phyloP scores from a whole-genome alignment of 2,329 filamentous ascomycete genomes.

The Ceratocystis albifundus region DNA sequence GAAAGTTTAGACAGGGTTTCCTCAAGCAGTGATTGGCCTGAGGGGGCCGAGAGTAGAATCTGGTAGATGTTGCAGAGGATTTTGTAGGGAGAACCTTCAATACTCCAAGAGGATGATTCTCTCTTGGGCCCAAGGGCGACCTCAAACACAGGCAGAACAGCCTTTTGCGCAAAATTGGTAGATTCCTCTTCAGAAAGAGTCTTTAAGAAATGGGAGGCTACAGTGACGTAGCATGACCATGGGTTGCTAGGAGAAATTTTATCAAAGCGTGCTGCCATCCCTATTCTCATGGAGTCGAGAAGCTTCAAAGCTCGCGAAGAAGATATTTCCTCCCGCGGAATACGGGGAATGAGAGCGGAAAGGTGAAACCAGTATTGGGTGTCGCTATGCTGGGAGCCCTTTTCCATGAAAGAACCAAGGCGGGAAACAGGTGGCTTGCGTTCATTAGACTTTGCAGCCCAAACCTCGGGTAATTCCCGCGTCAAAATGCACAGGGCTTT shows the following conservation, averaged over 20 bases:
- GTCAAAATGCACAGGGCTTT: conserved; percentile 58
- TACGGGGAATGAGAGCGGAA: conserved; percentile 47
- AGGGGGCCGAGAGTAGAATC: neutral
- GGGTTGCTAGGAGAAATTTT: conserved; percentile 56
- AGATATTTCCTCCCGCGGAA: conserved; percentile 39
- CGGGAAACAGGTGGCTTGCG: conserved; percentile 45
- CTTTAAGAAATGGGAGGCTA: conserved; percentile 43
- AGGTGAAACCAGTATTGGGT: conserved; percentile 62
- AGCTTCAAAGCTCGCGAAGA: conserved; percentile 47
- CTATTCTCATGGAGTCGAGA: conserved; percentile 55
- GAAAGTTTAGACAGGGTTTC: conserved; percentile 31
- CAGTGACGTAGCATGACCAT: conserved; percentile 64
- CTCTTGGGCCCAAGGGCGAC: conserved; percentile 41
- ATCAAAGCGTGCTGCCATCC: conserved; percentile 65
- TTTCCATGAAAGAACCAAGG: conserved; percentile 62
- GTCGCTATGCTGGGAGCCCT: conserved; percentile 70
- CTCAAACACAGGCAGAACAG: conserved; percentile 44
- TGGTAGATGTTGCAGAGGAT: conserved; percentile 19
- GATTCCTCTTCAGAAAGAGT: conserved; percentile 38
- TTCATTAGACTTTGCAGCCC: conserved; percentile 39
- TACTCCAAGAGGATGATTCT: conserved; percentile 31
- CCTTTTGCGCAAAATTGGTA: conserved; percentile 37
- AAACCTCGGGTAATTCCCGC: conserved; percentile 52
- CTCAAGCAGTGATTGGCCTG: conserved; percentile 19
- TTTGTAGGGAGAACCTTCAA: conserved; percentile 19